phyloP scores from a whole-genome alignment of 2,329 filamentous ascomycete genomes.

The Stachybotrys elegans region DNA sequence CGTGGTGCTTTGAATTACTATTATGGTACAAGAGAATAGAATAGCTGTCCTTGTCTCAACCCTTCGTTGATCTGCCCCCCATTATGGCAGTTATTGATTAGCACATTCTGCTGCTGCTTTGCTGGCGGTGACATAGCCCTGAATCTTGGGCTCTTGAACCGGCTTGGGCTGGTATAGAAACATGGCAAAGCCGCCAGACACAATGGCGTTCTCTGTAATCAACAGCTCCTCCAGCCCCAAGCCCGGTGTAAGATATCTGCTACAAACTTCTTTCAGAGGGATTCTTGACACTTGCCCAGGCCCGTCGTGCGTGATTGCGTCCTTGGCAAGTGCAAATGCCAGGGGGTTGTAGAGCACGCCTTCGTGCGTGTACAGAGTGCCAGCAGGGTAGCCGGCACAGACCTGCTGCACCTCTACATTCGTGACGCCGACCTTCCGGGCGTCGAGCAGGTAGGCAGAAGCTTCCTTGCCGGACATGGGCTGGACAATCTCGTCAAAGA shows the following conservation, averaged over 20 bases:
- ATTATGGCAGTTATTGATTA: too few species aligned
- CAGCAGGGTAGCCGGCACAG: constrained; percentile 34
- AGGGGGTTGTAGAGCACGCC: constrained; percentile 28
- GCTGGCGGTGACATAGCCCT: too few species aligned
- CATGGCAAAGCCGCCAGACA: too few species aligned
- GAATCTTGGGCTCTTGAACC: too few species aligned
- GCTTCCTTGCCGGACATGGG: constrained; percentile 40
- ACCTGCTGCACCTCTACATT: constrained; percentile 44
- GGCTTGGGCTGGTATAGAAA: too few species aligned
- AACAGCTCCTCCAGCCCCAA: constrained; percentile 5
- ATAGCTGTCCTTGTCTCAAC: too few species aligned
- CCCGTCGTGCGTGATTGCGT: constrained; percentile 9
- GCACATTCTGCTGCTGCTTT: too few species aligned
- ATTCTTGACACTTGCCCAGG: constrained; percentile 4
- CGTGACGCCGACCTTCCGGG: constrained; percentile 36
- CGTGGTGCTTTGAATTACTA: too few species aligned
- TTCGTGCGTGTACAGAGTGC: constrained; percentile 44
- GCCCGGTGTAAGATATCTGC: constrained; percentile 3
- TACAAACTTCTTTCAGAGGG: constrained; percentile 2
- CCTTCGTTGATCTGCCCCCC: too few species aligned
- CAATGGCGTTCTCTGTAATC: constrained; percentile 6
- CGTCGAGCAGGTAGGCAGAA: constrained; percentile 39
- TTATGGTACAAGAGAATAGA: too few species aligned
- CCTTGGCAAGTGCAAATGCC: constrained; percentile 37
- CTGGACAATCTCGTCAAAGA: constrained; percentile 46